phyloP scores from a whole-genome alignment of 2,329 filamentous ascomycete genomes.

The Lecanosticta acicola region DNA sequence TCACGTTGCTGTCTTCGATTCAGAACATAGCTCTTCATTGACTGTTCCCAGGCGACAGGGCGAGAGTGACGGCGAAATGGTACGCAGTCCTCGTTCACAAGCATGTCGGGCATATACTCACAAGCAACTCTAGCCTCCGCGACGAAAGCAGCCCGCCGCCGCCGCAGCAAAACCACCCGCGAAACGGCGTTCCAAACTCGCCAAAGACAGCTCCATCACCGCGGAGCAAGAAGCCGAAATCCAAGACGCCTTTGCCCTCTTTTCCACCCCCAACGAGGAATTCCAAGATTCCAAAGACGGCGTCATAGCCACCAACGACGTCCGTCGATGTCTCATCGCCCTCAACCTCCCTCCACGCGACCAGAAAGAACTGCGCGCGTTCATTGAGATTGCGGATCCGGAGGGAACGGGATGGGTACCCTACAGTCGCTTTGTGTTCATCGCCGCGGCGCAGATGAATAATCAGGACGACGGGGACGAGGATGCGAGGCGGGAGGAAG shows the following conservation, averaged over 20 bases:
- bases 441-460: conserved; percentile 81
- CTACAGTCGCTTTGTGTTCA: conserved; percentile 77
- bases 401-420: conserved; percentile 69
- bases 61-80: too few species aligned
- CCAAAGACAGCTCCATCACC: conserved; percentile 82
- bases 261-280: conserved; percentile 44
- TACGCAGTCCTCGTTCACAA: neutral
- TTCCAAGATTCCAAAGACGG: conserved; percentile 59
- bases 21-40: too few species aligned
- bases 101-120: neutral
- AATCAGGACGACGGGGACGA: conserved; percentile 33
- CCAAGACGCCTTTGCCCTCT: conserved; percentile 80
- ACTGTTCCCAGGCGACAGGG: too few species aligned
- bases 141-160: conserved; percentile 28
- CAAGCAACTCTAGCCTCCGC: conserved; percentile 21
- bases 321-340: conserved; percentile 53
- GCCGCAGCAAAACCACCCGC: conserved; percentile 30
- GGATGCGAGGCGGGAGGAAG: conserved; percentile 56
- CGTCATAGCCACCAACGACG: conserved; percentile 40
- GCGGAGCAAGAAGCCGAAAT: conserved; percentile 85
- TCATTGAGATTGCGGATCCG: conserved; percentile 77
- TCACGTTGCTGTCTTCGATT: too few species aligned
- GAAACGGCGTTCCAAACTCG: conserved; percentile 74
- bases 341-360: conserved; percentile 66
- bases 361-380: conserved; percentile 64